These are phyloP conservation scores for Penicillium sp. DNA, from an alignment of 2,329 filamentous ascomycete species.

Conservation along the genomic window DNA sequence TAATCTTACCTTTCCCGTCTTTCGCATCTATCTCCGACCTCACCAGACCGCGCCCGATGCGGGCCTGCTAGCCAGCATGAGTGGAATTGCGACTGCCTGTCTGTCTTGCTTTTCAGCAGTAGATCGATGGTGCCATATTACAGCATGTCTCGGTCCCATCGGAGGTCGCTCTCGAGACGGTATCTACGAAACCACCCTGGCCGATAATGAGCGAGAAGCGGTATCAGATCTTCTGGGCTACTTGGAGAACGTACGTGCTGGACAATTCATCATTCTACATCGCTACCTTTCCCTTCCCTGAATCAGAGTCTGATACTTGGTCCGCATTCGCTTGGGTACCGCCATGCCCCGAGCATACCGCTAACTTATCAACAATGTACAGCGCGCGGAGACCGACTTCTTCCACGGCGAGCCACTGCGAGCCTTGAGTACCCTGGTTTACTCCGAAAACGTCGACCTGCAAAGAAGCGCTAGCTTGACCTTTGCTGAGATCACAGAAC, in stretches of 20 bases:
- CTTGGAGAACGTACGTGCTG: constrained; percentile 73
- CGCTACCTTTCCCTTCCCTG: constrained; percentile 23
- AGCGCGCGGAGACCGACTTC: constrained; percentile 97
- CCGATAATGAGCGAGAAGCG: constrained; percentile 92
- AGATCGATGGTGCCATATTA: constrained; percentile 39
- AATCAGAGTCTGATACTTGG: background rate
- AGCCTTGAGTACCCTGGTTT: constrained; percentile 89
- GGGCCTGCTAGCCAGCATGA: constrained; percentile 29
- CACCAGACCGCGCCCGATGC: constrained; percentile 21
- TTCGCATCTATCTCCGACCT: background rate
- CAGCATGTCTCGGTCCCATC: constrained; percentile 33
- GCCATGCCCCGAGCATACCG: background rate
- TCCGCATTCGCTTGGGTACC: background rate
- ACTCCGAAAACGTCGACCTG: constrained; percentile 96
- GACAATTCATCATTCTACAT: background rate
- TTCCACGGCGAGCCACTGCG: constrained; percentile 90
- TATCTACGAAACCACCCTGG: constrained; percentile 76
- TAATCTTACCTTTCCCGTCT: background rate
- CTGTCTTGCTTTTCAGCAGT: constrained; percentile 36
- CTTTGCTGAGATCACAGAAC: constrained; percentile 95
- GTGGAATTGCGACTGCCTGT: constrained; percentile 35
- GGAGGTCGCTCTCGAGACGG: constrained; percentile 69
- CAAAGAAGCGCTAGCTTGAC: constrained; percentile 95
- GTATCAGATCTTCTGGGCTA: constrained; percentile 92
- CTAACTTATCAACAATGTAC: constrained; percentile 19